Evolutionary conservation across 176 grass and related monocot species (phyloP), one percentile per base, ranked within the genome.

Genomic region (Eleusine coracana): DNA sequence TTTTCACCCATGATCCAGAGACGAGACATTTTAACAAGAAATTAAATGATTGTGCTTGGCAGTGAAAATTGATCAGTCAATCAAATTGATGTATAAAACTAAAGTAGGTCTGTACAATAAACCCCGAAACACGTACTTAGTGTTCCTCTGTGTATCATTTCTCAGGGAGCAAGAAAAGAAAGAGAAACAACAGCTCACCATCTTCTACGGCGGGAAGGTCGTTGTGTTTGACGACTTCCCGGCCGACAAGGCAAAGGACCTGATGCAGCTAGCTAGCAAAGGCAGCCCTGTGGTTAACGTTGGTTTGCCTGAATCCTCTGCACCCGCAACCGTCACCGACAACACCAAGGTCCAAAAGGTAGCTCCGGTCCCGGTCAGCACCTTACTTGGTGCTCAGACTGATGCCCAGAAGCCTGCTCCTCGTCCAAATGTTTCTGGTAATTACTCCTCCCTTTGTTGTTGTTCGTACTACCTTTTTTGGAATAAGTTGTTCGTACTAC

Each of bases 211-310:
- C 74, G 97, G 93, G 36, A 96, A 96, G 90, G 89, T 99, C 81
- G 36, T 99, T 6, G 93, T 99, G 71, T 99, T 99, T 66, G 77
- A 99, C 68, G 89, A 96, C 82, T 99, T 99, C 85, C 97, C 97
- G 0, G 89, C 93, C 10, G 91, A 96, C 82, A 99, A 96, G 86
- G 97, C 93, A 23, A 89, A 96, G 73, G 89, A 95, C 73, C 85
- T 99, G 77, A 88, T 99, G 89, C 93, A 86, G 85, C 75, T 99
- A 20, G 97, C 91, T 59, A 84, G 83, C 78, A 96, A 92, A 78
- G 85, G 87, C 76, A 90, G 28, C 89, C 64, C 87, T 16, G 76
- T 74, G 37, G 55, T 73, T 50, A 66, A 78, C 31, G 71, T 21
- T 41, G 66, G 49, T 58, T 36, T 44, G 56, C 76, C 63, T 62